Conservation (phyloP, 352 stramenopile genomes). For the Blastocystis sp. region DNA sequence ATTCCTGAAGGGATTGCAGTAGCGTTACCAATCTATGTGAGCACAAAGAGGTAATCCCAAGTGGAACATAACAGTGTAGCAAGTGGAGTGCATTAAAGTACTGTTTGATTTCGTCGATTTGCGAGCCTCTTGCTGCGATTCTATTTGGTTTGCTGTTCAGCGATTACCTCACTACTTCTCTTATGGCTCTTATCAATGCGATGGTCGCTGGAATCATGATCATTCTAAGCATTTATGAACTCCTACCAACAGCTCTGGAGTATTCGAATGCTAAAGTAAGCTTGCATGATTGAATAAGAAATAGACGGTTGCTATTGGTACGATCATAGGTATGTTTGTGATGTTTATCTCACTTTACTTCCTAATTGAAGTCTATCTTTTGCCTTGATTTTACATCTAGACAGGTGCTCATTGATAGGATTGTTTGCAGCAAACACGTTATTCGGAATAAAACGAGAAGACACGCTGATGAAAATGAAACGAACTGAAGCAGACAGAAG, state of each 20-base stretch:
- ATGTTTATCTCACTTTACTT: slow-evolving; percentile 54
- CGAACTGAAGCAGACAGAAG: slow-evolving; percentile 3
- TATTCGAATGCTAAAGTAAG: neutral
- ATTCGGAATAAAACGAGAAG: slow-evolving; percentile 40
- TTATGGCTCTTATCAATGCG: slow-evolving; percentile 55
- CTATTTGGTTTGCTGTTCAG: slow-evolving; percentile 29
- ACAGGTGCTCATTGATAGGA: slow-evolving; percentile 14
- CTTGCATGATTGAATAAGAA: neutral
- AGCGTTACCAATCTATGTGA: slow-evolving; percentile 36
- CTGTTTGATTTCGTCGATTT: slow-evolving; percentile 41
- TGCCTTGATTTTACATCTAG: neutral
- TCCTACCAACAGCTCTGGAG: slow-evolving; percentile 22
- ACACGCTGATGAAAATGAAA: slow-evolving; percentile 33
- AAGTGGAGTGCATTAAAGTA: slow-evolving; percentile 57
- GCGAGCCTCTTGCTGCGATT: slow-evolving; percentile 45
- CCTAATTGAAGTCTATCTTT: neutral
- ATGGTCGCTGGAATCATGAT: slow-evolving; percentile 57
- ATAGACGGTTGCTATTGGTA: slow-evolving; percentile 30
- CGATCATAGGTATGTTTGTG: slow-evolving; percentile 18
- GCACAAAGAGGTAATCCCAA: neutral
- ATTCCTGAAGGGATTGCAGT: slow-evolving; percentile 59
- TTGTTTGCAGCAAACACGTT: neutral
- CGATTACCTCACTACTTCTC: neutral
- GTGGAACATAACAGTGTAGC: neutral
- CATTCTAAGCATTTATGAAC: slow-evolving; percentile 43